Base-by-base conservation (phyloP, 257 asterid genomes). In the Pogostemon cablin region DNA sequence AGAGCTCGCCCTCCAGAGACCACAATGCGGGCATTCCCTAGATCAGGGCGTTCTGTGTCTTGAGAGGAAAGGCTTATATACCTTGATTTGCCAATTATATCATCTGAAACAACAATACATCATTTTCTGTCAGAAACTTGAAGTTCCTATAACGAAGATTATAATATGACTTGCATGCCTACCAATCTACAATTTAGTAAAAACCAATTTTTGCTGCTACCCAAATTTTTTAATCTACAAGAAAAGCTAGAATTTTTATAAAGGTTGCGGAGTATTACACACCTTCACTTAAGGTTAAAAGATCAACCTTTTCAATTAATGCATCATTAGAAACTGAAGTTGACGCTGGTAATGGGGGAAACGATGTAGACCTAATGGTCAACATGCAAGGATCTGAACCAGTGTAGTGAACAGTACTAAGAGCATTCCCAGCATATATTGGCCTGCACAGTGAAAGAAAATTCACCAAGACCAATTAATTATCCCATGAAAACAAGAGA, bases 381-480 rank as follows among this genome's bases (percentile, higher is more conserved):
- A 95, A 80, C 95, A 91, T 72, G 83, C 99, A 95, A 49, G 99
- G 99, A 75, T 75, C 75, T 72, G 91, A 79, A 72, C 98, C 99
- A 47, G 85, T 81, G 80, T 91, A 93, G 61, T 81, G 89, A 38
- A 93, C 95, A 12, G 96, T 91, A 79, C 88, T 82, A 68, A 93
- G 96, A 71, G 99, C 98, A 84, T 93, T 93, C 46, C 98, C 98
- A 72, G 99, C 99, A 84, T 93, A 93, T 69, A 88, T 87, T 50
- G 99, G 98, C 82, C 99, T 91, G 88, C 62, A 78, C 86, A 53
- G 73, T 39, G 72, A 67, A 79, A 76, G 68, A 79, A 66, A 62
- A 38, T 10, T 50, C 53, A 54, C 34, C 50, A 43, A 72, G 62
- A 74, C 66, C 54, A 67, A 50, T 60, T 35, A 61, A 62, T 52